Percentiles rank a stretch among this genome's conserved stretches.
Conservation (phyloP, 345 rosid species). For the Sonneratia alba region DNA sequence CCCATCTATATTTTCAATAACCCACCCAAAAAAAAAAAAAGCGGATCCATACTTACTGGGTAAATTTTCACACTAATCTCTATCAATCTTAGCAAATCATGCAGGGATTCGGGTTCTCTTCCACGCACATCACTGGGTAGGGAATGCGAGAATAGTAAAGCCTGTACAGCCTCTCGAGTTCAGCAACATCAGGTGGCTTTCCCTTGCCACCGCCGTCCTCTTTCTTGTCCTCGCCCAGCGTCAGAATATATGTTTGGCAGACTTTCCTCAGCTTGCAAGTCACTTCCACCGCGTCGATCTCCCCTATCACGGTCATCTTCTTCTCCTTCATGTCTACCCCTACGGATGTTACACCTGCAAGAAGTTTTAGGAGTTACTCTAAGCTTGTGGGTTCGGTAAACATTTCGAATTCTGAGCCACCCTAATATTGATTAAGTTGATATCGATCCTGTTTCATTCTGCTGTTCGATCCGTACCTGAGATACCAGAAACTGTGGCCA, state of each 20-base stretch:
- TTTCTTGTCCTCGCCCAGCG: conserved; percentile 6
- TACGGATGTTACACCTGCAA: neutral
- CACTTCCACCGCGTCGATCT: conserved; percentile 10
- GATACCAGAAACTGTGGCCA: conserved; percentile 24
- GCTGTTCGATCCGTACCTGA: conserved; percentile 8
- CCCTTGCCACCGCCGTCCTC: neutral
- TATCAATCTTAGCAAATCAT: neutral
- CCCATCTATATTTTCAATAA: too few relatives aligned
- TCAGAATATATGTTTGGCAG: conserved; percentile 6
- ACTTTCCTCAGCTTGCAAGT: conserved; percentile 10
- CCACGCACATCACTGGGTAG: neutral
- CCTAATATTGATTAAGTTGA: too few relatives aligned
- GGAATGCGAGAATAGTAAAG: neutral
- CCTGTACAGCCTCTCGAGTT: neutral
- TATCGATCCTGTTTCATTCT: neutral
- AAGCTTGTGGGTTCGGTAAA: neutral
- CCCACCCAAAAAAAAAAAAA: too few relatives aligned
- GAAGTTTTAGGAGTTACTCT: neutral
- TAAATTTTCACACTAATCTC: too few relatives aligned
- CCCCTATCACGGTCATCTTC: conserved; percentile 11
- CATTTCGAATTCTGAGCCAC: too few relatives aligned
- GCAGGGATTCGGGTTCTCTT: neutral
- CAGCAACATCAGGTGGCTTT: neutral
- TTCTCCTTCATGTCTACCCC: conserved; percentile 5
- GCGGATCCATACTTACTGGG: too few relatives aligned